A percentile compares a stretch with the other conserved stretches of the same genome.
phyloP scores from a whole-genome alignment of 1,284 basidiomycete species.

The Quambalaria eucalypti region DNA sequence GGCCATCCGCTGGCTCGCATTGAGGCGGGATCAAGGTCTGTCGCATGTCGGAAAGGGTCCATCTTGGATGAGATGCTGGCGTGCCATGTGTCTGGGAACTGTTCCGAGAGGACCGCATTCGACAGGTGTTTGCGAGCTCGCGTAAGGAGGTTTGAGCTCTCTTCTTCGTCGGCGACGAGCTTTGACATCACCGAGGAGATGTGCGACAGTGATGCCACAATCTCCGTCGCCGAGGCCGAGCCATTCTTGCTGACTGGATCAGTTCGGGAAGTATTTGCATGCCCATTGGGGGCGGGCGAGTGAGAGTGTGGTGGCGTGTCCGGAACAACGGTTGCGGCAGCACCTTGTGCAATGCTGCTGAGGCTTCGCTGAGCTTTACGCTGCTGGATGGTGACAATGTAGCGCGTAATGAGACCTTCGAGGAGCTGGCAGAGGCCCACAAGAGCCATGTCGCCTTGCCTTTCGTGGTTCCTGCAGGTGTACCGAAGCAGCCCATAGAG shows the following conservation, averaged over 20 bases:
- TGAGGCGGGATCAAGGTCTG: neutral
- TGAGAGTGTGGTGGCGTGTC: neutral
- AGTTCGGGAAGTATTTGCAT: too few species aligned
- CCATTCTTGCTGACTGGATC: too few species aligned
- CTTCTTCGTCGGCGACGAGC: neutral
- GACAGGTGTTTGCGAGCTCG: neutral
- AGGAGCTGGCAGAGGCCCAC: conserved; percentile 22
- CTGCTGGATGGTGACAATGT: conserved; percentile 8
- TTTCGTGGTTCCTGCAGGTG: conserved; percentile 14
- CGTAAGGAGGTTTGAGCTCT: neutral
- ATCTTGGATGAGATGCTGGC: neutral
- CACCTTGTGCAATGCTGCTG: neutral
- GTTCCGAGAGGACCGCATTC: neutral
- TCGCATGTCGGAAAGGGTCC: neutral
- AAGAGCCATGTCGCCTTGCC: conserved; percentile 14
- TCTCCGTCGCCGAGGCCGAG: neutral
- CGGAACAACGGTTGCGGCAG: neutral
- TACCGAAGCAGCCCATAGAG: conserved; percentile 23
- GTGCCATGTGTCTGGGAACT: neutral
- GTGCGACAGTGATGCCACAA: neutral
- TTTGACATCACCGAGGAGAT: neutral
- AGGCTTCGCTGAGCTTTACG: neutral
- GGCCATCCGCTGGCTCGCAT: neutral
- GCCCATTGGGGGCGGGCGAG: neutral
- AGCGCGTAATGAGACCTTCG: conserved; percentile 20